Conservation (phyloP, 2,329 filamentous ascomycete species). For the Beauveria bassiana region DNA sequence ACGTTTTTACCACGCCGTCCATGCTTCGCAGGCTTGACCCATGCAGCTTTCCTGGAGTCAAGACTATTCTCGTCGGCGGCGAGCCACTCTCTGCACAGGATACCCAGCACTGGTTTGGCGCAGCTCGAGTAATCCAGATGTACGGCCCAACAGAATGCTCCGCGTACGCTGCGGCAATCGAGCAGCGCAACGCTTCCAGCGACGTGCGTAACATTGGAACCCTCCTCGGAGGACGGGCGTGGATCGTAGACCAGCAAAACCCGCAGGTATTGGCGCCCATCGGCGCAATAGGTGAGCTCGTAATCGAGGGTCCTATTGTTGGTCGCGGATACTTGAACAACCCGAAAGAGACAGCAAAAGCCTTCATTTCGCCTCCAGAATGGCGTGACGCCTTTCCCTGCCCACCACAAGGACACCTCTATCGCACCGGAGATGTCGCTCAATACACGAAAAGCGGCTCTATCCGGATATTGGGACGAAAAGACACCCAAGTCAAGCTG, state of each 20-base stretch:
- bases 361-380: constrained; percentile 16
- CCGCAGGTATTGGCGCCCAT: constrained; percentile 16
- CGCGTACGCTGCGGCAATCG: too few relatives aligned
- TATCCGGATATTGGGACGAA: constrained; percentile 41
- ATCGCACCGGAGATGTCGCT: constrained; percentile 43
- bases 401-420: not conserved
- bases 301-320: constrained; percentile 21
- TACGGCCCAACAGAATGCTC: too few relatives aligned
- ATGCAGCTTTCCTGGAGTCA: too few relatives aligned
- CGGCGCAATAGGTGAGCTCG: constrained; percentile 20
- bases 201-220: too few relatives aligned
- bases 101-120: too few relatives aligned
- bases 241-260: constrained; percentile 18
- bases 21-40: too few relatives aligned
- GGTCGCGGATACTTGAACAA: constrained; percentile 19
- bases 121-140: too few relatives aligned
- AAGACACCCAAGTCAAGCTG: constrained; percentile 53
- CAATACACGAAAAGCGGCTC: constrained; percentile 32
- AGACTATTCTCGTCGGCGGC: too few relatives aligned
- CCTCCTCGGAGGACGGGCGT: not conserved
- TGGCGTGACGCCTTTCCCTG: not conserved
- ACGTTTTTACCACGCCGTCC: too few relatives aligned
- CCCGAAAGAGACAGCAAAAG: constrained; percentile 16
- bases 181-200: too few relatives aligned
- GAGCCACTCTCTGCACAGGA: too few relatives aligned